Evolutionary conservation across 1,284 basidiomycete species (phyloP).

Genomic region (Apiotrichum akiyoshidainum): DNA sequence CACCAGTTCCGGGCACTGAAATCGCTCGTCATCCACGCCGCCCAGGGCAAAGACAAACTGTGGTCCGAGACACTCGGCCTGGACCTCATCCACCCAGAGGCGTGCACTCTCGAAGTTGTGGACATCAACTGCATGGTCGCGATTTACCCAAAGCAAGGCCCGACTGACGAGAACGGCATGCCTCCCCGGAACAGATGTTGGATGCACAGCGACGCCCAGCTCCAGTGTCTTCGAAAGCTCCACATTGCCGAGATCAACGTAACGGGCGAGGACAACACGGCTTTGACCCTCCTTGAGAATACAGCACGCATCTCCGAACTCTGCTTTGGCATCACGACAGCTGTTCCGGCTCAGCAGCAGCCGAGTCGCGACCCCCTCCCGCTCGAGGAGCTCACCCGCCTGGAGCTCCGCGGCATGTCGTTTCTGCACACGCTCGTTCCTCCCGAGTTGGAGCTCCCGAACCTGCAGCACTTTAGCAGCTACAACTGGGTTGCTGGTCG

Average conservation of each 20-base stretch:
- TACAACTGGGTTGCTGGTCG: not conserved
- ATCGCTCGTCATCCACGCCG: too few relatives aligned
- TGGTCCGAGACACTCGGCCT: too few relatives aligned
- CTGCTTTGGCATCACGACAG: too few relatives aligned
- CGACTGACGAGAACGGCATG: too few relatives aligned
- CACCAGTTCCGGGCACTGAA: not conserved
- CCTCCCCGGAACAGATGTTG: not conserved
- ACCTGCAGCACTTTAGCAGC: slow-evolving; percentile 18
- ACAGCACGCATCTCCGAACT: not conserved
- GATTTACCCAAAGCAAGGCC: not conserved
- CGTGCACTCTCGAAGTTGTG: too few relatives aligned
- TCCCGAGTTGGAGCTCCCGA: slow-evolving; percentile 12
- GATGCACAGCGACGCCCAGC: not conserved
- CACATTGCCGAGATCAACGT: not conserved
- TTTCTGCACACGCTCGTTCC: not conserved
- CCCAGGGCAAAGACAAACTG: not conserved
- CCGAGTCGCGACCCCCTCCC: too few relatives aligned
- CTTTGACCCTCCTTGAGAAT: not conserved
- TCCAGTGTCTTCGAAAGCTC: slow-evolving; percentile 1
- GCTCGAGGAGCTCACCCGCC: not conserved
- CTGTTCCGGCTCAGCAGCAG: too few relatives aligned
- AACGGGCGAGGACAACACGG: not conserved
- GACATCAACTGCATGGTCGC: not conserved
- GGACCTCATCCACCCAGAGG: too few relatives aligned
- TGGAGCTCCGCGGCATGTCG: not conserved